These are phyloP conservation scores for Tolypocladium album DNA, from an alignment of 2,329 filamentous ascomycete genomes.

Conservation along the genomic window DNA sequence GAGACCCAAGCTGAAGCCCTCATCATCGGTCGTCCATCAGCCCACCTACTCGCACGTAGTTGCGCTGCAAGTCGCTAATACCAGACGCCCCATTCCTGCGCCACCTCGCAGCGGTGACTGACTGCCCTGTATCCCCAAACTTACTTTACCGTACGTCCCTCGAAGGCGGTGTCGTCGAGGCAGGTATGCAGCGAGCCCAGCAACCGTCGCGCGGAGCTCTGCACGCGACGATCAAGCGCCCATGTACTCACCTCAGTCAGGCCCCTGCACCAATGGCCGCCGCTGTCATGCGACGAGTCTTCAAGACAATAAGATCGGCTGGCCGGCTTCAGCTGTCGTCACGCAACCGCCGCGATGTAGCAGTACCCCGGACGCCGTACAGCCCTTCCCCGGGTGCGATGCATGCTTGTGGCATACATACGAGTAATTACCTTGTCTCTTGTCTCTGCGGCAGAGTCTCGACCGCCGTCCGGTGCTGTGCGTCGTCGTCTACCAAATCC, in stretches of 20 bases:
- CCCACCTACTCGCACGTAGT: not conserved
- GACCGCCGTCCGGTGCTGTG: not conserved
- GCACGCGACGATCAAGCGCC: not conserved
- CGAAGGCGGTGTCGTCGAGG: not conserved
- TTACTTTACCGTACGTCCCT: too few relatives aligned
- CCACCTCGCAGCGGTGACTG: not conserved
- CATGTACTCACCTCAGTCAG: not conserved
- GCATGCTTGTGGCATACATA: not conserved
- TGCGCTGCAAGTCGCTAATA: not conserved
- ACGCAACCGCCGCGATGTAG: not conserved
- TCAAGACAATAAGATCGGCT: not conserved
- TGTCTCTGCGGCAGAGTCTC: not conserved
- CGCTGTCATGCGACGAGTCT: not conserved
- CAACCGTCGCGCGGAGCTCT: not conserved
- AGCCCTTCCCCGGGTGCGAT: not conserved
- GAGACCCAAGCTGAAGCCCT: too few relatives aligned
- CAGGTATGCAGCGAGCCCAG: not conserved
- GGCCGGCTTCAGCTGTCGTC: not conserved
- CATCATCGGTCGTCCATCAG: not conserved
- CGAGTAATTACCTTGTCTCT: not conserved
- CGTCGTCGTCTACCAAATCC: not conserved
- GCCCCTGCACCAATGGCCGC: not conserved
- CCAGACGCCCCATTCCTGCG: not conserved
- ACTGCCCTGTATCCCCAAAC: not conserved
- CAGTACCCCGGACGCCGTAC: not conserved